Percentiles rank a stretch among this genome's conserved stretches.
phyloP scores from a whole-genome alignment of 257 asterid genomes.

The Gentiana dahurica region DNA sequence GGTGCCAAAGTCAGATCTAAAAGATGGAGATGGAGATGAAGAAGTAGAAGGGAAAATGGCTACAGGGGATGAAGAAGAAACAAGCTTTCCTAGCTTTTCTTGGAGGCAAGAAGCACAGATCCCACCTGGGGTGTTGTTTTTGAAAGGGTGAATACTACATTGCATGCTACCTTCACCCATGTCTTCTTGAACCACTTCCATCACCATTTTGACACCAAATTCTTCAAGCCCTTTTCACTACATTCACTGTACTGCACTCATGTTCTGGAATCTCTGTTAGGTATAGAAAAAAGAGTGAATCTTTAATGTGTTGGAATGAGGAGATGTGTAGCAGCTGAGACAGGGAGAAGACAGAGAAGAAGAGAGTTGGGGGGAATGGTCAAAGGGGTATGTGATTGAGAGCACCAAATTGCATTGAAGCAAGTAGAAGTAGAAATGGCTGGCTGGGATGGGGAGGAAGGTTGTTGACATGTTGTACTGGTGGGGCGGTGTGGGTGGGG shows the following conservation, averaged over 20 bases:
- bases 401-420: conserved; percentile 46
- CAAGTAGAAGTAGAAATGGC: conserved; percentile 21
- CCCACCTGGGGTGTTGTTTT: conserved; percentile 84
- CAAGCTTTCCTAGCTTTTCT: conserved; percentile 94
- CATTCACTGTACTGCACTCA: too few species aligned
- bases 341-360: conserved; percentile 10
- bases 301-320: conserved; percentile 1
- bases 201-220: conserved; percentile 45
- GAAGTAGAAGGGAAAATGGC: conserved; percentile 74
- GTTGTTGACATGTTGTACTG: too few species aligned
- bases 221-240: not conserved
- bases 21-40: conserved; percentile 73
- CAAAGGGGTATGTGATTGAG: conserved; percentile 23
- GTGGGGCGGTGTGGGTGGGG: too few species aligned
- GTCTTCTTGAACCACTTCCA: conserved; percentile 95
- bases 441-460: conserved; percentile 9
- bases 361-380: conserved; percentile 12
- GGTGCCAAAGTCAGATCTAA: conserved; percentile 71
- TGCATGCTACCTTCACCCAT: conserved; percentile 73
- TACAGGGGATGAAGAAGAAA: conserved; percentile 73
- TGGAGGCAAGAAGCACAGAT: conserved; percentile 94
- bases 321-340: conserved; percentile 8
- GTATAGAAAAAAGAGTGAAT: conserved; percentile 3
- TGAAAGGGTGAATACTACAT: conserved; percentile 75
- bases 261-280: not conserved